phyloP scores from a whole-genome alignment of 2,329 filamentous ascomycete genomes.

The Ustilaginoidea virens region DNA sequence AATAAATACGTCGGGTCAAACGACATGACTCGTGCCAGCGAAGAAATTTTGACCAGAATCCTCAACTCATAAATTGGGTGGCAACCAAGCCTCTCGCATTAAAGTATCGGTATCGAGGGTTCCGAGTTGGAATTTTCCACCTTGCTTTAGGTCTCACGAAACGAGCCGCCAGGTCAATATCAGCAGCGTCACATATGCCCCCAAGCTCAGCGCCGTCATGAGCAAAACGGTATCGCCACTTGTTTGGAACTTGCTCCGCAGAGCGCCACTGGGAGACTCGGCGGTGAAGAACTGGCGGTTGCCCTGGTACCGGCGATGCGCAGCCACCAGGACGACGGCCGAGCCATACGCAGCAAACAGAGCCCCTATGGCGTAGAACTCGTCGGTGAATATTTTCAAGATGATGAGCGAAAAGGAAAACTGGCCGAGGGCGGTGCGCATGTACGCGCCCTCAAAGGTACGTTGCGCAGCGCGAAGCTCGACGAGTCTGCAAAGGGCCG shows the following conservation, averaged over 20 bases:
- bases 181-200: conserved; percentile 41
- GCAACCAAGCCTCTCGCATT: too few species aligned
- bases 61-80: too few species aligned
- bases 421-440: conserved; percentile 84
- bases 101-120: not conserved
- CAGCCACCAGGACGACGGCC: conserved; percentile 66
- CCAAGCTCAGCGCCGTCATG: conserved; percentile 39
- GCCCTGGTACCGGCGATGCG: conserved; percentile 79
- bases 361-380: conserved; percentile 95
- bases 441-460: conserved; percentile 94
- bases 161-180: conserved; percentile 35
- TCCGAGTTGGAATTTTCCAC: not conserved
- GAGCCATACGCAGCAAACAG: conserved; percentile 86
- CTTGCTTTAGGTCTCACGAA: conserved; percentile 5
- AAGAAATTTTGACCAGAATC: too few species aligned
- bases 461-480: conserved; percentile 90
- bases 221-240: conserved; percentile 47
- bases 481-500: too few species aligned
- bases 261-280: conserved; percentile 15
- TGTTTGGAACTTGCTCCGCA: conserved; percentile 42
- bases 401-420: conserved; percentile 93
- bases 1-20: too few species aligned
- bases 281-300: conserved; percentile 80
- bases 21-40: too few species aligned
- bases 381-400: conserved; percentile 79